phyloP scores from a whole-genome alignment of 225 moss, liverwort and hornwort genomes.

The Polytrichum commune region DNA sequence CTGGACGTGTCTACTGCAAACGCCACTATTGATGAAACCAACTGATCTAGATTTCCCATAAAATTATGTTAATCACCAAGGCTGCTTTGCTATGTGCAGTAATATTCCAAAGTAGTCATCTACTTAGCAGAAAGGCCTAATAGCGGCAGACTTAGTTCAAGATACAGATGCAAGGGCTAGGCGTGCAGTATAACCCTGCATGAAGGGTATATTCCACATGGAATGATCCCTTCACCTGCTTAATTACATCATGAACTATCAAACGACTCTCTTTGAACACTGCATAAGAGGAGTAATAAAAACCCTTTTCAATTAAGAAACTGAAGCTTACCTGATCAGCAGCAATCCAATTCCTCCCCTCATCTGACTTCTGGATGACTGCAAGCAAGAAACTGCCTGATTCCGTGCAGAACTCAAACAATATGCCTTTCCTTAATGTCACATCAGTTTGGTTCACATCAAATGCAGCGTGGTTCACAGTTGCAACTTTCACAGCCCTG shows the following conservation, averaged over 20 bases:
- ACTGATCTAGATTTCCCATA: no score
- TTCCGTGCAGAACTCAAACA: conserved; percentile 85
- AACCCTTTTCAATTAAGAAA: background rate
- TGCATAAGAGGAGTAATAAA: background rate
- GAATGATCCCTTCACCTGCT: background rate
- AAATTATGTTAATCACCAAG: no score
- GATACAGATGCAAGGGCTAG: background rate
- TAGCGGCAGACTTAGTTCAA: no score
- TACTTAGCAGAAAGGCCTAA: no score
- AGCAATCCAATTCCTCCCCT: conserved; percentile 86
- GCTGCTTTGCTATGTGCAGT: no score
- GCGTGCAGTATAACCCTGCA: background rate
- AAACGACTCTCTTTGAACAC: background rate
- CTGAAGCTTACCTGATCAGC: conserved; percentile 70
- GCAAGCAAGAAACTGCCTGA: conserved; percentile 67
- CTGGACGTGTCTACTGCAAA: no score
- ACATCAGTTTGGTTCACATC: conserved; percentile 41
- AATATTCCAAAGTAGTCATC: no score
- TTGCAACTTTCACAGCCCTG: conserved; percentile 42
- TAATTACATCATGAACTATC: background rate
- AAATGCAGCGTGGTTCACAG: conserved; percentile 25
- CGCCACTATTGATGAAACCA: no score
- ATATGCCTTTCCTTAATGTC: conserved; percentile 58
- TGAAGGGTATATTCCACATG: background rate
- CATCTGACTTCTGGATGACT: conserved; percentile 78